Conservation (phyloP, 257 asterid species). For the Buddleja alternifolia region DNA sequence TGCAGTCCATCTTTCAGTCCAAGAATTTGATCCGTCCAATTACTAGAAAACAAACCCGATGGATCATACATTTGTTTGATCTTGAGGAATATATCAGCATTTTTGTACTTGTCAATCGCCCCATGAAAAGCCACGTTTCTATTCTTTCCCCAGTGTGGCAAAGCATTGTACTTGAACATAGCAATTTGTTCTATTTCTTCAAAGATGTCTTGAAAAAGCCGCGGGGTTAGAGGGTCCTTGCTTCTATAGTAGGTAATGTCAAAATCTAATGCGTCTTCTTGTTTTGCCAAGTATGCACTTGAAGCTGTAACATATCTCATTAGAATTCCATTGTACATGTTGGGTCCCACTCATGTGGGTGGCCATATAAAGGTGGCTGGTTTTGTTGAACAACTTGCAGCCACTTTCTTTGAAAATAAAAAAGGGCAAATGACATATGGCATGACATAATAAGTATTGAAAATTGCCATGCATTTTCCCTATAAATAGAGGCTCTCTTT, state of each 20-base stretch:
- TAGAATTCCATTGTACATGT: conserved; percentile 59
- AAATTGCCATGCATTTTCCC: too few species aligned
- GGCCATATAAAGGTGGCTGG: too few species aligned
- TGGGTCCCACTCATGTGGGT: too few species aligned
- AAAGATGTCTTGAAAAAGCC: conserved; percentile 50
- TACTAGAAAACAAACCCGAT: conserved; percentile 51
- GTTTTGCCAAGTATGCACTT: conserved; percentile 57
- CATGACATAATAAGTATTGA: too few species aligned
- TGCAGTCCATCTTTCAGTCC: conserved; percentile 47
- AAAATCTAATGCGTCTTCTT: conserved; percentile 58
- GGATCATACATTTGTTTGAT: conserved; percentile 51
- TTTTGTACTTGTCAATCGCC: conserved; percentile 48
- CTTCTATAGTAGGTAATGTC: conserved; percentile 65
- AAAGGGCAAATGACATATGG: too few species aligned
- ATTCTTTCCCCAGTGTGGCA: conserved; percentile 84
- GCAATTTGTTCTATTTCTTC: conserved; percentile 76
- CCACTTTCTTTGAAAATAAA: too few species aligned
- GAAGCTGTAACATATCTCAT: conserved; percentile 65
- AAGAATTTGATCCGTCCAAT: conserved; percentile 62
- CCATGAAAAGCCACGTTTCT: conserved; percentile 57
- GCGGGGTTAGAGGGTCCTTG: conserved; percentile 51
- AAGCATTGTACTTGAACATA: conserved; percentile 55
- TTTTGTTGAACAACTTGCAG: too few species aligned
- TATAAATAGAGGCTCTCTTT: too few species aligned
- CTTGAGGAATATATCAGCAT: conserved; percentile 34